Conservation (phyloP, 1,284 basidiomycete genomes). For the Pascua guehoae region DNA sequence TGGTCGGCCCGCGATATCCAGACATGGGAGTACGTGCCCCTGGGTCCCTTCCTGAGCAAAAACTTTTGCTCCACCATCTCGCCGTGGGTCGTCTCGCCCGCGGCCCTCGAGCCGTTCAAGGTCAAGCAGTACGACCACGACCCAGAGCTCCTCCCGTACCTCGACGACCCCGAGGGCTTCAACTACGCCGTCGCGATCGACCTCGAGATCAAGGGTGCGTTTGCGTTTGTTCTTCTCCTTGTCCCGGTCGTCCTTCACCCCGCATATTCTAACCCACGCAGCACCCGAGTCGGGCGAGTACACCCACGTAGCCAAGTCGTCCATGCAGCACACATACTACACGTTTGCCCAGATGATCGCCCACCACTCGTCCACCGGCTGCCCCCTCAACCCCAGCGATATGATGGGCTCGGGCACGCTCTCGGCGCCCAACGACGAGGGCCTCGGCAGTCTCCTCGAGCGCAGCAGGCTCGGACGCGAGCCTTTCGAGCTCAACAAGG, state of each 20-base stretch:
- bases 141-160: slow-evolving; percentile 19
- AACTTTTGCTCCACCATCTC: slow-evolving; percentile 31
- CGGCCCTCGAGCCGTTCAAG: slow-evolving; percentile 25
- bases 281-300: slow-evolving; percentile 7
- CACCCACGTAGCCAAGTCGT: slow-evolving; percentile 5
- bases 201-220: slow-evolving; percentile 13
- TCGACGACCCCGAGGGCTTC: slow-evolving; percentile 16
- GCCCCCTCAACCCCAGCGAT: slow-evolving; percentile 24
- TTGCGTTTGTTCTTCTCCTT: no score
- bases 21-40: slow-evolving; percentile 23
- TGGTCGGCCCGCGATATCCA: slow-evolving; percentile 30
- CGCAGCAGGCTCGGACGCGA: slow-evolving; percentile 11
- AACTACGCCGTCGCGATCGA: slow-evolving; percentile 13
- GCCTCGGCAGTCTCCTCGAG: slow-evolving; percentile 24
- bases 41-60: slow-evolving; percentile 26
- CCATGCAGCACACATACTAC: slow-evolving; percentile 18
- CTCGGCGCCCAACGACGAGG: slow-evolving; percentile 19
- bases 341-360: slow-evolving; percentile 27
- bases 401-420: slow-evolving; percentile 31
- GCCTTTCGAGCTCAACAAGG: slow-evolving; percentile 14
- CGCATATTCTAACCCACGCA: no score
- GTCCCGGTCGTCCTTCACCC: no score
- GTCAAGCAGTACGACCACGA: slow-evolving; percentile 18
- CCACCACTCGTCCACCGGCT: slow-evolving; percentile 29
- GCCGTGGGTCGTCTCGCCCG: slow-evolving; percentile 25